These are phyloP conservation scores for Penicillium parvum DNA, from an alignment of 495 filamentous ascomycete genomes.

Conservation along the genomic window DNA sequence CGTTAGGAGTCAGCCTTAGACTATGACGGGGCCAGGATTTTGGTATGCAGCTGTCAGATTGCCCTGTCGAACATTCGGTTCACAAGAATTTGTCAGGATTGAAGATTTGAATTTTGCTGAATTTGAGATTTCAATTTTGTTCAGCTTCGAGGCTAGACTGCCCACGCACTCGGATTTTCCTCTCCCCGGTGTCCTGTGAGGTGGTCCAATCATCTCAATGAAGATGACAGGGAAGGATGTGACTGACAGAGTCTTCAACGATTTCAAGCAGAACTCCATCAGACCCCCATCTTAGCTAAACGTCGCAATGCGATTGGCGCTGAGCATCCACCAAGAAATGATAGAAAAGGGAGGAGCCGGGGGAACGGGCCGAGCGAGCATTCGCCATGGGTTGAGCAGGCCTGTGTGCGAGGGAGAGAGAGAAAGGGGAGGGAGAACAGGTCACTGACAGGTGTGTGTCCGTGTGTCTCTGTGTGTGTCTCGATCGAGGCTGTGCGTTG, in stretches of 20 bases:
- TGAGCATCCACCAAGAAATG: conserved; percentile 5
- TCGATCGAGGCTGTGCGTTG: not conserved
- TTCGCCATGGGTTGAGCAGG: conserved; percentile 13
- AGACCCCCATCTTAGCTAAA: not conserved
- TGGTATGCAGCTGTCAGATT: conserved; percentile 3
- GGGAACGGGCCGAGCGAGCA: conserved; percentile 27
- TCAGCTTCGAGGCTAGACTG: not conserved
- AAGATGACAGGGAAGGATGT: conserved; percentile 3
- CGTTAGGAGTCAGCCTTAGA: conserved; percentile 1
- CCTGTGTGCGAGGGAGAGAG: conserved; percentile 5
- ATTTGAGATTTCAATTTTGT: not conserved
- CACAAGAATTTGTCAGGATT: not conserved
- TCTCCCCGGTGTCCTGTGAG: not conserved
- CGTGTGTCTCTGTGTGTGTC: not conserved
- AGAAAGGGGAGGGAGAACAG: no score
- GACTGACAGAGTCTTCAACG: not conserved
- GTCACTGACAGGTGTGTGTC: no score
- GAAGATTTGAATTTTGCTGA: not conserved
- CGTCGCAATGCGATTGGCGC: conserved; percentile 8
- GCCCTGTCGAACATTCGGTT: not conserved
- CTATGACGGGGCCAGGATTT: not conserved
- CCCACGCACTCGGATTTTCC: conserved; percentile 11
- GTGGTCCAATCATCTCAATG: conserved; percentile 9
- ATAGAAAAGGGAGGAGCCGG: conserved; percentile 20
- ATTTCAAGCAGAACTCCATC: not conserved